Evolutionary conservation across 2,329 filamentous ascomycete genomes (phyloP).

Genomic region (Verticillium albo-atrum): DNA sequence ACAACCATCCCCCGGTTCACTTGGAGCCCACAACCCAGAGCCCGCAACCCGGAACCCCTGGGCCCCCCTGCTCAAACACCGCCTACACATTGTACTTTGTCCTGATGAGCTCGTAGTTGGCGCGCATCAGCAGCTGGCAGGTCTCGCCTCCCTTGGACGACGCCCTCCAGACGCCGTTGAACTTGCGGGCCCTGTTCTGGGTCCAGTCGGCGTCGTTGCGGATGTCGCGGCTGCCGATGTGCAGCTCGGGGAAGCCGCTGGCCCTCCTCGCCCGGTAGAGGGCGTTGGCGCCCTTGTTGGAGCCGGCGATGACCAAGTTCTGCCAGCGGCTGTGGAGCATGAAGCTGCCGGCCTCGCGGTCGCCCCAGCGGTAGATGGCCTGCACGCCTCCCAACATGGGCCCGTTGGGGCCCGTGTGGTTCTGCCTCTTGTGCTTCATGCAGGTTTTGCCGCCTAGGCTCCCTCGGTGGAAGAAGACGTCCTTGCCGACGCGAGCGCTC

Average conservation of each 20-base stretch:
- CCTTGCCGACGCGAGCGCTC: not conserved
- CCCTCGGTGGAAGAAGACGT: not conserved
- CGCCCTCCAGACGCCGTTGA: not conserved
- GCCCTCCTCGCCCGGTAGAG: not conserved
- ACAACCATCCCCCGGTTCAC: not conserved
- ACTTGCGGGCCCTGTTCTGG: not conserved
- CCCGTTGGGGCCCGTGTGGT: not conserved
- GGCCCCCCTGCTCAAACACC: not conserved
- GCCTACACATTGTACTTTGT: not conserved
- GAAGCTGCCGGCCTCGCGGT: not conserved
- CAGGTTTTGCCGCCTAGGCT: not conserved
- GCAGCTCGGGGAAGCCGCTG: not conserved
- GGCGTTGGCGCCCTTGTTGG: not conserved
- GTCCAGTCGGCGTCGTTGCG: not conserved
- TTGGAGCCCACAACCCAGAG: not conserved
- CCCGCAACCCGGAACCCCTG: not conserved
- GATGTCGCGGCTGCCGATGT: not conserved
- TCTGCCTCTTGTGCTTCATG: not conserved
- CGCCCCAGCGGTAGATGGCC: not conserved
- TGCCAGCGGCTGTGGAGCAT: not conserved
- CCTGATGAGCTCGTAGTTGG: not conserved
- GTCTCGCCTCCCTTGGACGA: constrained; percentile 1
- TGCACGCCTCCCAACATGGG: not conserved
- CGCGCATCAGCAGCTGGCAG: not conserved
- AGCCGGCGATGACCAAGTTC: not conserved